Percentiles rank a stretch among this genome's conserved stretches.
Evolutionary conservation across 139 green algal genomes (phyloP).

Genomic region (Nannochloris sp.): DNA sequence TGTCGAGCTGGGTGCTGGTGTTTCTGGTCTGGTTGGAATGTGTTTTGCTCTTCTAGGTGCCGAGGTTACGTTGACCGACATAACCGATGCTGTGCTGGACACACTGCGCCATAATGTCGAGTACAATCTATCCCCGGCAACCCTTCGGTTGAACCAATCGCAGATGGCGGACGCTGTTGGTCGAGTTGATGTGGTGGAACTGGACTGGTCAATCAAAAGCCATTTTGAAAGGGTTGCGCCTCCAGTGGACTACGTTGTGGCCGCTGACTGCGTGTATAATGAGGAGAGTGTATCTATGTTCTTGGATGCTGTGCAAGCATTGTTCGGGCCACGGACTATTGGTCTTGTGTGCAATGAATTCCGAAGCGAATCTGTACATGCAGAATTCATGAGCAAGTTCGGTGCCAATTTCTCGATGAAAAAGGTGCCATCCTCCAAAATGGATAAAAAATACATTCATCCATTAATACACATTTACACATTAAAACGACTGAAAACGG

Average conservation of each 20-base stretch:
- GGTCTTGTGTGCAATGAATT: conserved; percentile 74
- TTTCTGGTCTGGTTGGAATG: conserved; percentile 59
- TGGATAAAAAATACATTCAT: conserved; percentile 56
- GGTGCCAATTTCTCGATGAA: conserved; percentile 48
- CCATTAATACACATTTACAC: conserved; percentile 61
- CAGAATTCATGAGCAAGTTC: conserved; percentile 51
- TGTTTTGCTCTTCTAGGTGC: conserved; percentile 39
- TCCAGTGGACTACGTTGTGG: conserved; percentile 68
- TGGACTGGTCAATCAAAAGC: conserved; percentile 62
- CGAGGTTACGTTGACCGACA: conserved; percentile 69
- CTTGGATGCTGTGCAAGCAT: conserved; percentile 13
- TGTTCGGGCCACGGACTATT: conserved; percentile 8
- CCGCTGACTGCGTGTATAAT: conserved; percentile 75
- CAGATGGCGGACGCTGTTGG: conserved; percentile 24
- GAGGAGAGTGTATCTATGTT: conserved; percentile 46
- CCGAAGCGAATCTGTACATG: conserved; percentile 60
- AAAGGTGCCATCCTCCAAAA: conserved; percentile 36
- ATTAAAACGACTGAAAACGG: conserved; percentile 37
- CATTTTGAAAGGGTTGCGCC: conserved; percentile 25
- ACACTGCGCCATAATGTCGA: conserved; percentile 67
- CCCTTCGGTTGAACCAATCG: conserved; percentile 17
- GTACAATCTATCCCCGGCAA: conserved; percentile 56
- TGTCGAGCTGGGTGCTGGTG: conserved; percentile 81
- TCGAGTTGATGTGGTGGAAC: conserved; percentile 44
- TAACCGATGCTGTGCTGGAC: conserved; percentile 43